phyloP scores from a whole-genome alignment of 371 early-diverging fungal genomes.

The Mortierella sp. region DNA sequence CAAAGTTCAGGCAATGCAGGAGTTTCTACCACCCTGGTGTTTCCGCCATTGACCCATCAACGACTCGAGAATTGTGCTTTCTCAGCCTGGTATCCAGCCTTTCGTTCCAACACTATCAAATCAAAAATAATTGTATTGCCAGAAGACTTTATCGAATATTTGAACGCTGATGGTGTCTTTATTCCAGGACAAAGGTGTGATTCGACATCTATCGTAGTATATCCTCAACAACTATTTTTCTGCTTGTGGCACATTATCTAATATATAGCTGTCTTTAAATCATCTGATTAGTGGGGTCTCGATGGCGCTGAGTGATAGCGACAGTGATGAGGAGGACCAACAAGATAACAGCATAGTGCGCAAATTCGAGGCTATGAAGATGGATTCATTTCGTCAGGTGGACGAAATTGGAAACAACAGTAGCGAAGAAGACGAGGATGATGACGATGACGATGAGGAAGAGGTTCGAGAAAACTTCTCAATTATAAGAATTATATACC shows the following conservation, averaged over 20 bases:
- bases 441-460: conserved; percentile 59
- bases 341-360: conserved; percentile 19
- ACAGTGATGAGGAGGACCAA: conserved; percentile 62
- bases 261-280: background rate
- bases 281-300: conserved; percentile 51
- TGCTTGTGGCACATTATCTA: background rate
- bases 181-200: conserved; percentile 72
- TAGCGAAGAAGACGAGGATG: conserved; percentile 64
- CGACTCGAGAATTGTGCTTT: conserved; percentile 80
- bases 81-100: conserved; percentile 81
- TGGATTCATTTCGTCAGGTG: conserved; percentile 19
- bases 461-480: conserved; percentile 10
- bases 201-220: background rate
- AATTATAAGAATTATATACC: background rate
- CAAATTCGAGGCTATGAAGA: conserved; percentile 27
- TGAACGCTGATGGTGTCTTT: conserved; percentile 87
- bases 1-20: background rate
- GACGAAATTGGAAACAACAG: conserved; percentile 33
- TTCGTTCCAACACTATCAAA: conserved; percentile 74
- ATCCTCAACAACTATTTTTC: background rate
- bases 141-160: conserved; percentile 82
- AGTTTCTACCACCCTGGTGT: conserved; percentile 15
- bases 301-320: conserved; percentile 62
- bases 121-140: conserved; percentile 78
- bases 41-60: conserved; percentile 62